phyloP scores from a whole-genome alignment of 1,139 yeast species.

The Hyphopichia buzzinii region DNA sequence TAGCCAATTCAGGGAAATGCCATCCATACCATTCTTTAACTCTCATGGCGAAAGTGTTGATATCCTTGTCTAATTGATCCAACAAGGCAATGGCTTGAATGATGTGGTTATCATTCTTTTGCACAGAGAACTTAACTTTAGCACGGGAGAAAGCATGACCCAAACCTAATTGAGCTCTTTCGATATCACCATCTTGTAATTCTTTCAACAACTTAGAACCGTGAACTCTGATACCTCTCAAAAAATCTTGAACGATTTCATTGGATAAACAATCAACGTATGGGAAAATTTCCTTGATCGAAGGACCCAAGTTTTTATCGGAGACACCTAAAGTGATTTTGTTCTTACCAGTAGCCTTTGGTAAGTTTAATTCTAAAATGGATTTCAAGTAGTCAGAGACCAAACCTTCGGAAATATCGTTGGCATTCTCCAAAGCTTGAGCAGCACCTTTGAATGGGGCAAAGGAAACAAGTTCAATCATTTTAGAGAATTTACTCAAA shows the following conservation, averaged over 20 bases:
- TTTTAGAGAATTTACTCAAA: slow-evolving; percentile 83
- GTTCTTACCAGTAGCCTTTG: slow-evolving; percentile 75
- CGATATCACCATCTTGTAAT: slow-evolving; percentile 91
- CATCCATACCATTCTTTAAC: slow-evolving; percentile 99
- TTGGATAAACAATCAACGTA: slow-evolving; percentile 85
- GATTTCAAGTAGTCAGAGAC: slow-evolving; percentile 91
- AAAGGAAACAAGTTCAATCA: slow-evolving; percentile 90
- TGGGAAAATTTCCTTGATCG: slow-evolving; percentile 88
- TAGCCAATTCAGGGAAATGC: slow-evolving; percentile 99
- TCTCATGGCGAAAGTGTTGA: slow-evolving; percentile 98
- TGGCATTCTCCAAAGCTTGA: slow-evolving; percentile 96
- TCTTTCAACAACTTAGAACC: slow-evolving; percentile 88
- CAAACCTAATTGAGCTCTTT: slow-evolving; percentile 97
- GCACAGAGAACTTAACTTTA: slow-evolving; percentile 97
- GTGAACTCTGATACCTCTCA: slow-evolving; percentile 92
- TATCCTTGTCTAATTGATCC: slow-evolving; percentile 95
- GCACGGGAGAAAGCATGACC: slow-evolving; percentile 99
- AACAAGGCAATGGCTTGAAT: slow-evolving; percentile 97
- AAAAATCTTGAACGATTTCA: slow-evolving; percentile 90
- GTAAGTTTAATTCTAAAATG: slow-evolving; percentile 84
- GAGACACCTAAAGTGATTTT: slow-evolving; percentile 78
- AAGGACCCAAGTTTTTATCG: slow-evolving; percentile 95
- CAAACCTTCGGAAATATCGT: slow-evolving; percentile 95
- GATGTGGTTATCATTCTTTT: slow-evolving; percentile 97
- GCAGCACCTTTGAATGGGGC: slow-evolving; percentile 99